These are phyloP conservation scores for Trypanosoma rangeli DNA, from an alignment of 208 protist species.

Conservation along the genomic window DNA sequence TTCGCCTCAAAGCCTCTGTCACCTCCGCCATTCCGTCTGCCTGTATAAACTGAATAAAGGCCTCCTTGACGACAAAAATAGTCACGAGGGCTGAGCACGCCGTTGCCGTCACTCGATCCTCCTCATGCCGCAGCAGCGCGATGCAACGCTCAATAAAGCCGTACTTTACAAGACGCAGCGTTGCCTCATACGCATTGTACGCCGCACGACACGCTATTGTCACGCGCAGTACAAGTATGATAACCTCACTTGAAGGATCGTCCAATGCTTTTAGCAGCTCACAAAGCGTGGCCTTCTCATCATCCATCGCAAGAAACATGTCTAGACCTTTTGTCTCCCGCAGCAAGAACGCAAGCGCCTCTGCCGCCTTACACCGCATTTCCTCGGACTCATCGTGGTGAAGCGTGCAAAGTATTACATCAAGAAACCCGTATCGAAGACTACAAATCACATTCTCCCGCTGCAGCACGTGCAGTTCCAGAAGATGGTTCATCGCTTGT, in stretches of 20 bases:
- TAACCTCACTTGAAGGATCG: constrained; percentile 53
- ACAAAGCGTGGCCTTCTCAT: constrained; percentile 27
- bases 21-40: constrained; percentile 39
- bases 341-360: constrained; percentile 65
- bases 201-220: constrained; percentile 56
- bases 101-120: constrained; percentile 49
- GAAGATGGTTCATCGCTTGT: constrained; percentile 65
- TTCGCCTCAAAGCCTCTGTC: constrained; percentile 38
- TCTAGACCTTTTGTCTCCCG: constrained; percentile 48
- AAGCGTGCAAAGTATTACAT: constrained; percentile 55
- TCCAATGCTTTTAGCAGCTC: constrained; percentile 41
- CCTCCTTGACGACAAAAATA: constrained; percentile 77
- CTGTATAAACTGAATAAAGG: constrained; percentile 55
- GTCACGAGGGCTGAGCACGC: constrained; percentile 53
- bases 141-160: constrained; percentile 45
- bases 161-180: constrained; percentile 39
- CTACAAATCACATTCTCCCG: constrained; percentile 63
- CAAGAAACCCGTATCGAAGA: constrained; percentile 52
- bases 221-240: constrained; percentile 60
- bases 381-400: constrained; percentile 52
- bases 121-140: constrained; percentile 31
- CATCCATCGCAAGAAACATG: constrained; percentile 40
- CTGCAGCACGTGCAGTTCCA: constrained; percentile 71
- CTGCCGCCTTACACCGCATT: constrained; percentile 63
- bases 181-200: constrained; percentile 65